phyloP scores from a whole-genome alignment of 2,329 filamentous ascomycete genomes.

The Arachnomyces sp. region DNA sequence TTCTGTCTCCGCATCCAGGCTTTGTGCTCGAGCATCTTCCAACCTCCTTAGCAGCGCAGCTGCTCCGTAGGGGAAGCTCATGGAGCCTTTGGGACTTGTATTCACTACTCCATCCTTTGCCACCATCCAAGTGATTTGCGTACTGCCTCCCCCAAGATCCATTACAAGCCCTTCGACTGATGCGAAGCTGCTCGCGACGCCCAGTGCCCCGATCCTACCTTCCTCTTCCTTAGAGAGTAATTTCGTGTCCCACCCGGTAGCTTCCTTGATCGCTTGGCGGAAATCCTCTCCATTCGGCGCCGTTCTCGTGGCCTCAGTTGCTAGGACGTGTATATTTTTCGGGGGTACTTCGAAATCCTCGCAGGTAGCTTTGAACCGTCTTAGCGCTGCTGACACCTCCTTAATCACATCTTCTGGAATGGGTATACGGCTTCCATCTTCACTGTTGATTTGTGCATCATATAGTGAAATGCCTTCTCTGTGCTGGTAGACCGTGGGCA shows the following conservation, averaged over 20 bases:
- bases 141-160: slow-evolving; percentile 72
- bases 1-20: slow-evolving; percentile 38
- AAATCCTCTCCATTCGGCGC: slow-evolving; percentile 66
- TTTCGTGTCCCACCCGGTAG: slow-evolving; percentile 60
- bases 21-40: slow-evolving; percentile 35
- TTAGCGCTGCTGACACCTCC: slow-evolving; percentile 57
- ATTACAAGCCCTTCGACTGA: slow-evolving; percentile 71
- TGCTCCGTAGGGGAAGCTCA: slow-evolving; percentile 62
- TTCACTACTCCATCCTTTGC: slow-evolving; percentile 42
- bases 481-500: slow-evolving; percentile 69
- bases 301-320: slow-evolving; percentile 80
- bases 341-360: slow-evolving; percentile 57
- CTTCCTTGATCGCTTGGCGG: slow-evolving; percentile 52
- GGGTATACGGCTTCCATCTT: slow-evolving; percentile 36
- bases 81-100: slow-evolving; percentile 47
- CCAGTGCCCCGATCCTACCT: slow-evolving; percentile 72
- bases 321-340: slow-evolving; percentile 63
- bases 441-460: slow-evolving; percentile 57
- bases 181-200: slow-evolving; percentile 66
- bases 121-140: slow-evolving; percentile 61
- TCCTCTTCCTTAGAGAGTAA: slow-evolving; percentile 73
- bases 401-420: slow-evolving; percentile 54
- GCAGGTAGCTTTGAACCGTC: slow-evolving; percentile 65
- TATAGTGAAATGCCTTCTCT: slow-evolving; percentile 78
- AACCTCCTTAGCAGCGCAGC: slow-evolving; percentile 55